Percentiles rank a stretch among this genome's conserved stretches.
These are phyloP conservation scores for Stylosanthes scabra DNA, from an alignment of 331 rosid genomes.

Conservation along the genomic window DNA sequence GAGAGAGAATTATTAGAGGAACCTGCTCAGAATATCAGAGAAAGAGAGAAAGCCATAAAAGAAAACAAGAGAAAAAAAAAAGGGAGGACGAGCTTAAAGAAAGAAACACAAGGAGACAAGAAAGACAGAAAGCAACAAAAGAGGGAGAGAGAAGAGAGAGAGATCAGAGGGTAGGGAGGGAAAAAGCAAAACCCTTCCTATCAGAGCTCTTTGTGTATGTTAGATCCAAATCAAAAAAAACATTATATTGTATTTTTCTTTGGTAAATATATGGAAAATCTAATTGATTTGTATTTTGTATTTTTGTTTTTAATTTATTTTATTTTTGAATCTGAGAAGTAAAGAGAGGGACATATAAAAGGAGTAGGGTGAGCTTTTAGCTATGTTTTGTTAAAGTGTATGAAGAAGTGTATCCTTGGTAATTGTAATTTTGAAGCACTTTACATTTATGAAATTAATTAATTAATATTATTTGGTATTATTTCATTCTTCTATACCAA, in stretches of 20 bases:
- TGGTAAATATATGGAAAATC: conserved; percentile 69
- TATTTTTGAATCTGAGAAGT: conserved; percentile 46
- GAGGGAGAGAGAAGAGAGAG: conserved; percentile 43
- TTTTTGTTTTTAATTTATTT: not conserved
- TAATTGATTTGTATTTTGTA: conserved; percentile 62
- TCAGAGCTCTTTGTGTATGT: conserved; percentile 55
- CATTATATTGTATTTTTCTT: conserved; percentile 49
- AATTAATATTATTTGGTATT: conserved; percentile 38
- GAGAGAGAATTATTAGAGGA: conserved; percentile 66
- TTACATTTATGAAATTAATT: conserved; percentile 40
- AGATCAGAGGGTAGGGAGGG: conserved; percentile 37
- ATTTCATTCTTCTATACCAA: conserved; percentile 43
- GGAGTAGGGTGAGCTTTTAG: conserved; percentile 53
- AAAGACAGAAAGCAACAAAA: conserved; percentile 95
- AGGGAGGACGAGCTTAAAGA: conserved; percentile 75
- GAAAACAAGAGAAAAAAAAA: no score
- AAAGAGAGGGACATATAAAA: conserved; percentile 45
- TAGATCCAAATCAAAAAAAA: conserved; percentile 67
- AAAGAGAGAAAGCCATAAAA: conserved; percentile 50
- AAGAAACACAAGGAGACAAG: conserved; percentile 96
- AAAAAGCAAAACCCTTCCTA: conserved; percentile 73
- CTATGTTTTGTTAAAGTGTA: conserved; percentile 54
- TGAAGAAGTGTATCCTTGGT: conserved; percentile 79
- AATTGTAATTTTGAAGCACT: conserved; percentile 65
- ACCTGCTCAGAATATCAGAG: conserved; percentile 59